These are phyloP conservation scores for Moesziomyces antarcticus DNA, from an alignment of 1,284 basidiomycete species.

Conservation along the genomic window DNA sequence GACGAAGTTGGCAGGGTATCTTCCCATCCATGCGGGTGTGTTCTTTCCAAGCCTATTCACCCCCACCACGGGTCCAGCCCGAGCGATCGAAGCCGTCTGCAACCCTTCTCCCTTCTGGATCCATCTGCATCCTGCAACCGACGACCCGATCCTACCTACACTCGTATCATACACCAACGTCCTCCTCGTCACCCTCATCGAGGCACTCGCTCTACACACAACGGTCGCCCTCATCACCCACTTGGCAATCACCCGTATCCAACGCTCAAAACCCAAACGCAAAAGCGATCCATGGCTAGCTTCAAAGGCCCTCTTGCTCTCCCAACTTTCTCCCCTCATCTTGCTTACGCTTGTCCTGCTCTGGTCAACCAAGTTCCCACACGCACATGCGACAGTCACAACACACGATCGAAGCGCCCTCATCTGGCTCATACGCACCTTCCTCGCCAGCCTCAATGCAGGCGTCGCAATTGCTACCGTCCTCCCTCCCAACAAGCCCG, in stretches of 20 bases:
- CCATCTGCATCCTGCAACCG: neutral
- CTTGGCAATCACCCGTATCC: neutral
- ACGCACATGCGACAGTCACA: neutral
- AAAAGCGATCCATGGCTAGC: slow-evolving; percentile 70
- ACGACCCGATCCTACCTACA: slow-evolving; percentile 16
- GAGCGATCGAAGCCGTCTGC: slow-evolving; percentile 7
- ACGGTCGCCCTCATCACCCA: slow-evolving; percentile 3
- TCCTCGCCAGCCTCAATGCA: slow-evolving; percentile 60
- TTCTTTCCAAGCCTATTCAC: slow-evolving; percentile 31
- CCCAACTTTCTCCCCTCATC: slow-evolving; percentile 85
- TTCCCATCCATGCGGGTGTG: slow-evolving; percentile 24
- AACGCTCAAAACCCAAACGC: neutral
- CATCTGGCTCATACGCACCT: slow-evolving; percentile 68
- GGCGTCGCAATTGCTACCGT: slow-evolving; percentile 25
- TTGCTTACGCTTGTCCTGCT: slow-evolving; percentile 83
- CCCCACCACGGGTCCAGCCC: neutral
- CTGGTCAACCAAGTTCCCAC: slow-evolving; percentile 73
- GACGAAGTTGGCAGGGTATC: neutral
- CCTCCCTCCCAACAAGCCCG: slow-evolving; percentile 14
- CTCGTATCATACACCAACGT: slow-evolving; percentile 31
- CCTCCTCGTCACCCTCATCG: slow-evolving; percentile 20
- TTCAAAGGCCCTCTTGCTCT: slow-evolving; percentile 83
- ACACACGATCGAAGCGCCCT: neutral
- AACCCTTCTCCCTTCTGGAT: slow-evolving; percentile 6
- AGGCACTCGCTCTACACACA: slow-evolving; percentile 17